Conservation (phyloP, 78 protist species). For the Corallochytrium limacisporum region DNA sequence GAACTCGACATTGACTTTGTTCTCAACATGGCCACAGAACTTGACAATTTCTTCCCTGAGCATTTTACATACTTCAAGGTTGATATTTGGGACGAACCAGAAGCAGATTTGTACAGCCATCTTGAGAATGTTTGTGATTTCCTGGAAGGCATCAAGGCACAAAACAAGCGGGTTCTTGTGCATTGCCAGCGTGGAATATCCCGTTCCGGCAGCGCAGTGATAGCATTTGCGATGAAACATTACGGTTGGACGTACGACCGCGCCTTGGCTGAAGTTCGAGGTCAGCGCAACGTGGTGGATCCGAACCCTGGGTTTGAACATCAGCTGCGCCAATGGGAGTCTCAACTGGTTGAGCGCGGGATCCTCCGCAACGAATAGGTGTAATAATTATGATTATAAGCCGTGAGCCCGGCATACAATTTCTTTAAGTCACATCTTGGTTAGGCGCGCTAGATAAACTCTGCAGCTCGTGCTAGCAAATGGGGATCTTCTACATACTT, state of each 20-base stretch:
- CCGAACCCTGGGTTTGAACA: conserved; percentile 28
- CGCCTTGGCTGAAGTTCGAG: conserved; percentile 8
- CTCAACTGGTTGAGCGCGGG: no score
- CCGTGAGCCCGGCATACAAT: no score
- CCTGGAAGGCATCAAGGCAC: not conserved
- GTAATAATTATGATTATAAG: no score
- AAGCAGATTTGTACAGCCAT: not conserved
- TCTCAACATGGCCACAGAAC: conserved; percentile 19
- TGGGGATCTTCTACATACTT: no score
- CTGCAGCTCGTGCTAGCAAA: no score
- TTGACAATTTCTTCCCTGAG: conserved; percentile 20
- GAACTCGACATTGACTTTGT: not conserved
- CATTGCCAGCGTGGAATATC: conserved; percentile 30
- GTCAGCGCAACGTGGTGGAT: conserved; percentile 8
- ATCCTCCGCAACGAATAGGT: no score
- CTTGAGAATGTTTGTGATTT: conserved; percentile 13
- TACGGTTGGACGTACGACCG: conserved; percentile 11
- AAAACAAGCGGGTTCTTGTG: conserved; percentile 19
- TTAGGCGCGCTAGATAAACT: no score
- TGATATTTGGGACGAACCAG: conserved; percentile 7
- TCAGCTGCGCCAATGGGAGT: conserved; percentile 4
- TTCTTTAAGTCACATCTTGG: no score
- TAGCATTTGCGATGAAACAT: conserved; percentile 30
- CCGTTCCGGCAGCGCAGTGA: conserved; percentile 37
- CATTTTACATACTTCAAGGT: conserved; percentile 1